Base-by-base conservation (phyloP, 1,139 yeast species). In the Debaryomycetaceae sp. region DNA sequence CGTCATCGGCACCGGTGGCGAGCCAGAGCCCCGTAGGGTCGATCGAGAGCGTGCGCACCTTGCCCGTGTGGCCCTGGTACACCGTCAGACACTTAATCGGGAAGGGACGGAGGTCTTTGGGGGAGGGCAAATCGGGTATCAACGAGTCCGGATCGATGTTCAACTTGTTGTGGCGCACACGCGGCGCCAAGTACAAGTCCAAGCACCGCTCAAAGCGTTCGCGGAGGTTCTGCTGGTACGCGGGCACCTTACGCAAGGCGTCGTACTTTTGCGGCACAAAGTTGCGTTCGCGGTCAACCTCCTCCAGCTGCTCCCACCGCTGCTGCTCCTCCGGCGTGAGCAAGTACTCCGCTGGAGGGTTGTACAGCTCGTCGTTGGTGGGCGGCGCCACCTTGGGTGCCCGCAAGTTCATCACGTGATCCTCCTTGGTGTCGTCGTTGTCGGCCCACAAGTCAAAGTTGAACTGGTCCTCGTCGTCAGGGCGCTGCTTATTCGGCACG, bases 1-100 rank as follows among this genome's bases (percentile, higher is more conserved):
- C 97, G 55, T 91, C 99, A 53, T 91, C 98, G 16, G 96, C 84
- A 34, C 97, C 98, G 7, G 98, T 91, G 15, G 98, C 98, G 41
- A 91, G 66, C 91, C 95, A 91, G 46, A 83, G 69, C 6, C 98
- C 99, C 31, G 79, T 71, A 32, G 96, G 95, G 53, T 91, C 95
- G 31, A 89, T 73, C 9, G 91, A 76, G 25, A 91, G 56, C 3
- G 93, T 69, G 56, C 98, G 79, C 32, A 93, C 80, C 48, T 81
- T 81, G 30, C 83, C 95, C 26, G 65, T 61, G 53, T 91, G 98
- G 19, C 98, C 98, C 40, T 70, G 70, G 56, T 77, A 91, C 3
- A 78, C 59, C 3, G 95, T 88, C 3, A 96, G 83, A 46, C 93
- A 80, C 53, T 80, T 78, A 51, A 88, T 85, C 27, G 99, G 99